Evolutionary conservation across 768 basidiomycete species (phyloP), one percentile per base, ranked within the genome.

Genomic region (Filobasidium floriforme): DNA sequence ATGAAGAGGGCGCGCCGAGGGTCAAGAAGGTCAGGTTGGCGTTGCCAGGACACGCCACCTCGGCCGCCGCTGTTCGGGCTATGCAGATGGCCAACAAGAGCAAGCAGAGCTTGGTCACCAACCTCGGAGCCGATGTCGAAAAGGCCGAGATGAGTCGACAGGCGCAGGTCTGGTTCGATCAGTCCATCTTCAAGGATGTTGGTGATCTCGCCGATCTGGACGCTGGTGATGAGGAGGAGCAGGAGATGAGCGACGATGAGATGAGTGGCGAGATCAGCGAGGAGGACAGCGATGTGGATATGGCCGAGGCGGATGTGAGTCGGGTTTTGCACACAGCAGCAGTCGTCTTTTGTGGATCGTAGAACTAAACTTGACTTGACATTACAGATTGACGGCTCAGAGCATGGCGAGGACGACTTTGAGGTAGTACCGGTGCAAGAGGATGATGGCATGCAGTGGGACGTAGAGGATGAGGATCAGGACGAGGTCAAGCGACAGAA

Each of bases 121-220:
- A 82, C 40, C 80, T 85, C 41, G 81, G 81, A 22, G 77, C 76
- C 52, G 65, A 72, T 22, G 74, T 75, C 65, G 66, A 79, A 40
- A 41, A 73, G 44, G 75, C 76, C 6, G 76, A 78, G 62, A 79
- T 81, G 75, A 77, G 74, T 59, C 73, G 79, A 26, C 77, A 86
- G 54, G 85, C 92, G 1, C 84, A 88, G 71, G 76, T 97, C n/a
- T 99, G 96, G 96, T 99, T 97, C 80, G 87, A 89, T 70, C 94
- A 96, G 79, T 88, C 89, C 60, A 79, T 96, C 52, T 99, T 99
- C 82, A 83, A 85, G 60, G 88, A 84, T 26, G 75, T 83, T 1
- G 77, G 85, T 7, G 85, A 83, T 37, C 69, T 81, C 28, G 78
- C 76, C 11, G 76, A 68, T 29, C 66, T 80, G 62, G 79, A 81